Percentiles rank a stretch among this genome's conserved stretches.
phyloP scores from a whole-genome alignment of 805 yeast genomes.

The Myxozyma geophila region DNA sequence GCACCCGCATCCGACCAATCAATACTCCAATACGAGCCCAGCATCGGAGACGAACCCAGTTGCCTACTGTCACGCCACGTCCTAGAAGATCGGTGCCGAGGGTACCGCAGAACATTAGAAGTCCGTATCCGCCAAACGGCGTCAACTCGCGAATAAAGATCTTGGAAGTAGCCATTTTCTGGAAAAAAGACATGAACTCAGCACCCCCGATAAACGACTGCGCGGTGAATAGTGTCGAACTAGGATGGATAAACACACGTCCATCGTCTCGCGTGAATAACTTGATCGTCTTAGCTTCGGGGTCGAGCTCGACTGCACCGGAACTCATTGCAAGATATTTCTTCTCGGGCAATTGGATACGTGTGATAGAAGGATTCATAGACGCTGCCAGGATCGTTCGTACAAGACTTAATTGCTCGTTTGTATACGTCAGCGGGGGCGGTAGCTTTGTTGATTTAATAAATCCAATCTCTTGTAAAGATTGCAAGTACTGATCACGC shows the following conservation, averaged over 20 bases:
- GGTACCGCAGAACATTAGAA: constrained; percentile 81
- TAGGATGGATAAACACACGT: constrained; percentile 84
- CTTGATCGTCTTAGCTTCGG: constrained; percentile 73
- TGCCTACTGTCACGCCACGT: constrained; percentile 75
- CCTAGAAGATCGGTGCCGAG: constrained; percentile 64
- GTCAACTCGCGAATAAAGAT: constrained; percentile 75
- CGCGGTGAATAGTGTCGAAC: constrained; percentile 70
- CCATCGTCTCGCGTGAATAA: constrained; percentile 63
- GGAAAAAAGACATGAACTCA: constrained; percentile 67
- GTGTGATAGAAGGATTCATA: constrained; percentile 79
- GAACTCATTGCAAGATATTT: constrained; percentile 68
- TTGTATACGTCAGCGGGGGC: constrained; percentile 15
- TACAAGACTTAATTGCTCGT: constrained; percentile 50
- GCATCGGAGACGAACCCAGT: constrained; percentile 88
- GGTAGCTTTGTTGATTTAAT: constrained; percentile 65
- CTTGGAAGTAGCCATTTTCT: constrained; percentile 61
- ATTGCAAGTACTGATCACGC: constrained; percentile 67
- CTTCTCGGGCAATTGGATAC: constrained; percentile 81
- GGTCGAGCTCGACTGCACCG: constrained; percentile 86
- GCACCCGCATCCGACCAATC: constrained; percentile 65
- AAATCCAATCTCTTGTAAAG: constrained; percentile 79
- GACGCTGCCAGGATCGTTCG: constrained; percentile 78
- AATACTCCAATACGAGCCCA: constrained; percentile 95
- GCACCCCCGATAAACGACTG: constrained; percentile 47
- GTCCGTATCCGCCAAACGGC: constrained; percentile 73